Percentiles rank a stretch among this genome's conserved stretches.
Evolutionary conservation across 2,329 filamentous ascomycete species (phyloP).

Genomic region (Ustulina deusta): DNA sequence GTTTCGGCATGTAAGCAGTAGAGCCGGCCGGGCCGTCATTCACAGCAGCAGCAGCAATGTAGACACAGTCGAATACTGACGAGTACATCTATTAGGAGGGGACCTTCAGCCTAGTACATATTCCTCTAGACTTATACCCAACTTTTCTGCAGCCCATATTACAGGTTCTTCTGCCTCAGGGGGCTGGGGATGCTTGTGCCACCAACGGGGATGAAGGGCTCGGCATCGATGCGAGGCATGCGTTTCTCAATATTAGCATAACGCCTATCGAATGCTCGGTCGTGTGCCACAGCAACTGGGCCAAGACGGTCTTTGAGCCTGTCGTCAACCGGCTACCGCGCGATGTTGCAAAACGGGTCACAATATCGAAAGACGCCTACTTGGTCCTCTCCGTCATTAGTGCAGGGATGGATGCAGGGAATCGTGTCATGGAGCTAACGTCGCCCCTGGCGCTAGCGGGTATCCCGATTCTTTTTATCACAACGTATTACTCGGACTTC

Average conservation of each 20-base stretch:
- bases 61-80: slow-evolving; percentile 31
- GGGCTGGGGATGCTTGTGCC: slow-evolving; percentile 51
- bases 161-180: slow-evolving; percentile 80
- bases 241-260: slow-evolving; percentile 92
- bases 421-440: slow-evolving; percentile 90
- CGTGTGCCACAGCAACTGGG: slow-evolving; percentile 83
- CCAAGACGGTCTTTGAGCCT: slow-evolving; percentile 79
- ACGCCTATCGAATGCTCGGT: slow-evolving; percentile 94
- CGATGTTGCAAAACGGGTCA: slow-evolving; percentile 66
- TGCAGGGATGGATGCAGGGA: slow-evolving; percentile 89
- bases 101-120: slow-evolving; percentile 88
- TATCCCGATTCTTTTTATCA: slow-evolving; percentile 98
- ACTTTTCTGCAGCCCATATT: slow-evolving; percentile 87
- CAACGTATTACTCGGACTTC: slow-evolving; percentile 97
- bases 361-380: slow-evolving; percentile 85
- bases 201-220: slow-evolving; percentile 59
- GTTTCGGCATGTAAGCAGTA: slow-evolving; percentile 30
- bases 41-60: slow-evolving; percentile 5
- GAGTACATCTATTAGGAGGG: slow-evolving; percentile 73
- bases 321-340: slow-evolving; percentile 73
- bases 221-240: slow-evolving; percentile 69
- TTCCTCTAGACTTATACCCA: slow-evolving; percentile 82
- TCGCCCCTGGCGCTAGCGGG: slow-evolving; percentile 90
- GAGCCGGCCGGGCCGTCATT: slow-evolving; percentile 13
- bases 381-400: slow-evolving; percentile 90